These are phyloP conservation scores for Halophytophthora polymorphica DNA, from an alignment of 352 stramenopile species.

Conservation along the genomic window DNA sequence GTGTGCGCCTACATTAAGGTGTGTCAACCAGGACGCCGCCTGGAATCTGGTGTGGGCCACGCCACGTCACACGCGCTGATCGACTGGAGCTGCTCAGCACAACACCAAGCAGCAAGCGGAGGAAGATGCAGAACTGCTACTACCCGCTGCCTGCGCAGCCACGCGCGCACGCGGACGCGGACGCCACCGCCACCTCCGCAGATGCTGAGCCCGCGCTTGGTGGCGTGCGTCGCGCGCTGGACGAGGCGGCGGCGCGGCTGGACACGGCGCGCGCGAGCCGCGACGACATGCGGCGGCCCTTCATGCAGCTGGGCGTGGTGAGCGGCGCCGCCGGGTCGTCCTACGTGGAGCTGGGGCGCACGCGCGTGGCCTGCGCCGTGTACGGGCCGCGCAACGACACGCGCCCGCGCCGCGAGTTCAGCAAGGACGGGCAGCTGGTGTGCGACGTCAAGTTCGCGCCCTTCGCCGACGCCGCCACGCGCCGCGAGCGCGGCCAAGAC, in stretches of 20 bases:
- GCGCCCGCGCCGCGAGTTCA: constrained; percentile 74
- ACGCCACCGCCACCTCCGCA: no score
- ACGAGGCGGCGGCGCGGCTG: constrained; percentile 31
- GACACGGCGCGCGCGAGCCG: constrained; percentile 45
- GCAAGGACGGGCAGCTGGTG: constrained; percentile 79
- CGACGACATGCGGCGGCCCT: constrained; percentile 84
- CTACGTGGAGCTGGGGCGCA: constrained; percentile 87
- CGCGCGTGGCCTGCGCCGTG: constrained; percentile 84
- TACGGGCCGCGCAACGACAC: constrained; percentile 85
- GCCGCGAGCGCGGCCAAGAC: constrained; percentile 73
- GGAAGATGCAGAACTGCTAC: constrained; percentile 89
- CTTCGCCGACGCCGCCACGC: constrained; percentile 60
- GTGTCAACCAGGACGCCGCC: no score
- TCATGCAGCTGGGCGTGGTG: constrained; percentile 80
- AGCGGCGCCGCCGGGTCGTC: constrained; percentile 83
- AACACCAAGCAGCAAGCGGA: neutral
- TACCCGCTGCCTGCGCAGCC: constrained; percentile 43
- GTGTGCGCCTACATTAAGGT: no score
- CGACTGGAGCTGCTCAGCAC: no score
- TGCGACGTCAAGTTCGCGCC: constrained; percentile 89
- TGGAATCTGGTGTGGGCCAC: no score
- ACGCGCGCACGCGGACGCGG: constrained; percentile 14
- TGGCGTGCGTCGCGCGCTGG: no score
- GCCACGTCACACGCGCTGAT: no score
- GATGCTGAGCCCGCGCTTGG: no score